A percentile compares a stretch with the other conserved stretches of the same genome.
phyloP scores from a whole-genome alignment of 2,329 filamentous ascomycete genomes.

The Trichoderma cornu-damae region DNA sequence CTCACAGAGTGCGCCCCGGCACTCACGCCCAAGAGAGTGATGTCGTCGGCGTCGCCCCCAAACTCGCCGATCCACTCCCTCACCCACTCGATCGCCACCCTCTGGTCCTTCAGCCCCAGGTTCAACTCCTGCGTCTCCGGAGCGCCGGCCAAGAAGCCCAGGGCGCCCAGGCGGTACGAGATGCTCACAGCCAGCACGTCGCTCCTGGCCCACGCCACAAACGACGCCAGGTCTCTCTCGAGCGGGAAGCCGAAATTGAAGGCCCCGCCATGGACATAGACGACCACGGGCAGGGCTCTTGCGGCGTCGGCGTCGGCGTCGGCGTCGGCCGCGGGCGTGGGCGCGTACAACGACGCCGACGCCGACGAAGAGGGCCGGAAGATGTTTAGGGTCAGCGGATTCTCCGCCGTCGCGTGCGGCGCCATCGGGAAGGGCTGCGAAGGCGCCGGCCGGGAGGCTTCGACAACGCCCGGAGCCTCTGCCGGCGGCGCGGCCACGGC shows the following conservation, averaged over 20 bases:
- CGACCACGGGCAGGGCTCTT: constrained; percentile 41
- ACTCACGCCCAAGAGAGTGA: constrained; percentile 58
- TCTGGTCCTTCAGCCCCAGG: constrained; percentile 59
- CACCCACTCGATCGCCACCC: constrained; percentile 55
- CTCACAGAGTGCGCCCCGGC: constrained; percentile 58
- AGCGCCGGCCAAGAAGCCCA: constrained; percentile 61
- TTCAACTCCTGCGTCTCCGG: constrained; percentile 55
- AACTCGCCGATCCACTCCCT: constrained; percentile 54
- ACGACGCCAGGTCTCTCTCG: constrained; percentile 56
- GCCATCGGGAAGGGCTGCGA: constrained; percentile 23
- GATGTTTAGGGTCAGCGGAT: constrained; percentile 51
- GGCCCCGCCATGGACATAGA: constrained; percentile 60
- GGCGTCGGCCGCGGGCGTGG: constrained; percentile 18
- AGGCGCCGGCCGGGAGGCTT: constrained; percentile 35
- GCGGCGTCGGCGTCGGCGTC: too few species aligned
- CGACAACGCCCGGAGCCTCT: constrained; percentile 21
- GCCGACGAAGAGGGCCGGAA: constrained; percentile 35
- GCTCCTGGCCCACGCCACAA: constrained; percentile 50
- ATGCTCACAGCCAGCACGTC: constrained; percentile 56
- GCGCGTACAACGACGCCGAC: constrained; percentile 7
- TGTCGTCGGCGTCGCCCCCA: constrained; percentile 53
- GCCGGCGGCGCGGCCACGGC: constrained; percentile 33
- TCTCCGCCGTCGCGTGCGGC: constrained; percentile 38
- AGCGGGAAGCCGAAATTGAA: constrained; percentile 52
- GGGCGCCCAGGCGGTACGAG: constrained; percentile 59